A percentile compares a stretch with the other conserved stretches of the same genome.
Evolutionary conservation across 306 rosid species (phyloP).

Genomic region (Malus asiatica): DNA sequence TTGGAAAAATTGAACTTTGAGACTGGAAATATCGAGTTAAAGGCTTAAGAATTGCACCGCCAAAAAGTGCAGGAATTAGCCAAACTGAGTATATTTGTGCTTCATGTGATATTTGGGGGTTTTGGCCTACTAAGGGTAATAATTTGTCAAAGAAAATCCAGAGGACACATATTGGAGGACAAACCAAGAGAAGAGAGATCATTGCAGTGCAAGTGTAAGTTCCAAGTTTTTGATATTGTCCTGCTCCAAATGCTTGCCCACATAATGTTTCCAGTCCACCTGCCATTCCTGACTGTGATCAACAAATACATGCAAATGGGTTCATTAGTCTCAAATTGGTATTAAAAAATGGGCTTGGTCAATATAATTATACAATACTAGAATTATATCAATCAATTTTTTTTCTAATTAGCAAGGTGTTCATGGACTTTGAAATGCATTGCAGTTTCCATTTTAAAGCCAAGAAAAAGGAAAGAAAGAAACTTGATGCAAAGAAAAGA

Average conservation of each 20-base stretch:
- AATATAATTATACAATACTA: too few species aligned
- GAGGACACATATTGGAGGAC: conserved; percentile 14
- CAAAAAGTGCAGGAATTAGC: conserved; percentile 25
- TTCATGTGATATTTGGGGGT: conserved; percentile 5
- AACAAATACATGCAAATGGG: background rate
- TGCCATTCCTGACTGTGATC: conserved; percentile 23
- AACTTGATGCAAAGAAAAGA: background rate
- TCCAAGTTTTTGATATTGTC: conserved; percentile 18
- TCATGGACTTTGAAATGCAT: too few species aligned
- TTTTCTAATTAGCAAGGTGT: too few species aligned
- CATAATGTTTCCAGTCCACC: conserved; percentile 28
- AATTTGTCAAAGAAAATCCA: conserved; percentile 22
- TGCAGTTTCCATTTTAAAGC: background rate
- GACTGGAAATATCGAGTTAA: conserved; percentile 17
- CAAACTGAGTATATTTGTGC: conserved; percentile 16
- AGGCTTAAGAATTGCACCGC: conserved; percentile 21
- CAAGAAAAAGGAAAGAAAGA: background rate
- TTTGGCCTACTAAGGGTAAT: conserved; percentile 18
- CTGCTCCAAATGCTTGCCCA: conserved; percentile 29
- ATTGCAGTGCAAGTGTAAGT: conserved; percentile 23
- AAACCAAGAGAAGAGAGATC: conserved; percentile 15
- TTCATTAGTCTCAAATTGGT: background rate
- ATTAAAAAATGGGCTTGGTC: too few species aligned
- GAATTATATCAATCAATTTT: background rate
- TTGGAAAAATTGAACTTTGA: conserved; percentile 11